phyloP scores from a whole-genome alignment of 2,329 filamentous ascomycete genomes.

The Fusarium coicis region DNA sequence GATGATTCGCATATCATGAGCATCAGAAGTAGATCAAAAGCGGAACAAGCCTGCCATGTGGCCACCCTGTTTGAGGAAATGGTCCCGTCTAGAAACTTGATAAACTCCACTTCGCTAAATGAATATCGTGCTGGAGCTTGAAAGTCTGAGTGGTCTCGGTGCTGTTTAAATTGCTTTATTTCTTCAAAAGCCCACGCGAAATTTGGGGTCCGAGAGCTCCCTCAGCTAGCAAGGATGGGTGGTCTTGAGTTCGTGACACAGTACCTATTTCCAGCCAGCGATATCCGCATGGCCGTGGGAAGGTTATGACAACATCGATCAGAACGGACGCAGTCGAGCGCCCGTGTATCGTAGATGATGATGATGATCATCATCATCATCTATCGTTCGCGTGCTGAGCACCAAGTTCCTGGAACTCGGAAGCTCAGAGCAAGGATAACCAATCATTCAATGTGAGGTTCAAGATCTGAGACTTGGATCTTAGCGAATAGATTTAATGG shows the following conservation, averaged over 20 bases:
- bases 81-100: slow-evolving; percentile 11
- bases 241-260: background rate
- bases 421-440: slow-evolving; percentile 13
- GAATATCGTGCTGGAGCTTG: background rate
- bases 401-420: slow-evolving; percentile 4
- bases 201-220: slow-evolving; percentile 24
- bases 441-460: background rate
- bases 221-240: slow-evolving; percentile 23
- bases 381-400: background rate
- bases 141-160: slow-evolving; percentile 22
- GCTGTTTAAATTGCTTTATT: slow-evolving; percentile 44
- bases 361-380: background rate
- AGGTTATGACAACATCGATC: background rate
- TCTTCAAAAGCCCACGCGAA: slow-evolving; percentile 34
- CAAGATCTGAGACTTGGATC: slow-evolving; percentile 23
- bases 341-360: slow-evolving; percentile 5
- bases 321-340: slow-evolving; percentile 12
- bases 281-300: background rate
- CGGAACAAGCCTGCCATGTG: slow-evolving; percentile 40
- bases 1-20: slow-evolving; percentile 11
- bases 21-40: slow-evolving; percentile 24
- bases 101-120: slow-evolving; percentile 22
- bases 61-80: slow-evolving; percentile 28
- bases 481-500: slow-evolving; percentile 7
- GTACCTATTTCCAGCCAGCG: background rate